A percentile compares a stretch with the other conserved stretches of the same genome.
Conservation (phyloP, 2,329 filamentous ascomycete genomes). For the Talaromyces sp. region DNA sequence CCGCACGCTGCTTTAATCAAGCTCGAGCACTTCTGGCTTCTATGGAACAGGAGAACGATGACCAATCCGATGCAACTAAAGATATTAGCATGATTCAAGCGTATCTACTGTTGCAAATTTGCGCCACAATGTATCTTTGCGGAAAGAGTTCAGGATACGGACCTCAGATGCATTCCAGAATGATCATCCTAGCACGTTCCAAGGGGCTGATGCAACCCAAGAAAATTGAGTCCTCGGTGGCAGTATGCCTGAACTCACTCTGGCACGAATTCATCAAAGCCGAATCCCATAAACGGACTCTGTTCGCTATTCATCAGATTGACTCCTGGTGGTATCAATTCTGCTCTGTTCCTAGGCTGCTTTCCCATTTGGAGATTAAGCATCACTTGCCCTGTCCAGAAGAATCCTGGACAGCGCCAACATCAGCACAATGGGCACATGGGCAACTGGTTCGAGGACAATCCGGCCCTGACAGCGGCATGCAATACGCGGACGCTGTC, state of each 20-base stretch:
- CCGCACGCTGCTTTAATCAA: slow-evolving; percentile 34
- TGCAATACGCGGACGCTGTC: slow-evolving; percentile 39
- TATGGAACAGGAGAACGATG: slow-evolving; percentile 21
- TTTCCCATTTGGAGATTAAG: slow-evolving; percentile 47
- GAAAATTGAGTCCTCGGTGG: slow-evolving; percentile 18
- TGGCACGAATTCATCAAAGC: slow-evolving; percentile 39
- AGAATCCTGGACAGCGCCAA: slow-evolving; percentile 38
- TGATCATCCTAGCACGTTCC: slow-evolving; percentile 40
- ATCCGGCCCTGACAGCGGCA: slow-evolving; percentile 25
- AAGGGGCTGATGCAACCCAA: slow-evolving; percentile 37
- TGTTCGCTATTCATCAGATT: slow-evolving; percentile 44
- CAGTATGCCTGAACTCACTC: slow-evolving; percentile 37
- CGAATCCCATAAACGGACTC: slow-evolving; percentile 44
- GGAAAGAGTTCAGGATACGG: slow-evolving; percentile 35
- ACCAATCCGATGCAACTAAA: slow-evolving; percentile 14
- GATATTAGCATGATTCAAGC: slow-evolving; percentile 36
- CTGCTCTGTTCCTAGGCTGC: slow-evolving; percentile 46
- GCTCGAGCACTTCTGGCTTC: slow-evolving; percentile 28
- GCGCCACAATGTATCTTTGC: slow-evolving; percentile 45
- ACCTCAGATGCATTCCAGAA: slow-evolving; percentile 40
- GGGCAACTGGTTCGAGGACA: slow-evolving; percentile 35
- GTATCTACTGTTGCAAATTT: slow-evolving; percentile 42
- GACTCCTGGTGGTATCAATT: slow-evolving; percentile 47
- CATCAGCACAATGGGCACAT: slow-evolving; percentile 40
- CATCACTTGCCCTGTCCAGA: slow-evolving; percentile 43